A percentile compares a stretch with the other conserved stretches of the same genome.
Evolutionary conservation across 2,329 filamentous ascomycete genomes (phyloP).

Genomic region (Botrytis medusae): DNA sequence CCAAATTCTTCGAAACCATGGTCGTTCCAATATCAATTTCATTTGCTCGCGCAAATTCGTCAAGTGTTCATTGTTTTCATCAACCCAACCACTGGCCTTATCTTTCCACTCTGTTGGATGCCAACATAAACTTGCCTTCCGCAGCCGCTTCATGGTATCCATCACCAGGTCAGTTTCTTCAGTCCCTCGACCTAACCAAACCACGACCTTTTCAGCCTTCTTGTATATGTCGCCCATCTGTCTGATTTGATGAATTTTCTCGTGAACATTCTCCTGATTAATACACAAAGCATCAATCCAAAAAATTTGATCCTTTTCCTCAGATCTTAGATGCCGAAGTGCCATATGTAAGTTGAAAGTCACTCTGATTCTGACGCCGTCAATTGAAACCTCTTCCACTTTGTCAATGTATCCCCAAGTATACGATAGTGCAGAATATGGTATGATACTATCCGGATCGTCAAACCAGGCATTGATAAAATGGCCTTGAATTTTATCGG

Average conservation of each 20-base stretch:
- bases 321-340: constrained; percentile 22
- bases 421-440: constrained; percentile 27
- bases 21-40: neutral
- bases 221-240: constrained; percentile 17
- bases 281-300: constrained; percentile 24
- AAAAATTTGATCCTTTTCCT: constrained; percentile 17
- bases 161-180: constrained; percentile 19
- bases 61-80: constrained; percentile 2
- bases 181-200: constrained; percentile 9
- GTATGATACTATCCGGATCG: constrained; percentile 17
- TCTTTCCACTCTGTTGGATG: constrained; percentile 4
- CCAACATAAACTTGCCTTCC: constrained; percentile 10
- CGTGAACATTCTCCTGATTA: constrained; percentile 18
- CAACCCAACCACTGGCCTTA: constrained; percentile 15
- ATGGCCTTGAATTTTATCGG: constrained; percentile 20
- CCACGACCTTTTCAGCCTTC: neutral
- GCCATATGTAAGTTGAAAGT: constrained; percentile 25
- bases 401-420: constrained; percentile 22
- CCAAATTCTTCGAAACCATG: constrained; percentile 18
- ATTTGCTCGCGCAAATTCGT: neutral
- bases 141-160: constrained; percentile 22
- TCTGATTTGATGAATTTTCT: constrained; percentile 19
- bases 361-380: constrained; percentile 16
- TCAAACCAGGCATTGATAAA: constrained; percentile 20
- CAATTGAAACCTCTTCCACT: constrained; percentile 7